Base-by-base conservation (phyloP, 2,329 filamentous ascomycete species). In the Hypoxylon sp. region DNA sequence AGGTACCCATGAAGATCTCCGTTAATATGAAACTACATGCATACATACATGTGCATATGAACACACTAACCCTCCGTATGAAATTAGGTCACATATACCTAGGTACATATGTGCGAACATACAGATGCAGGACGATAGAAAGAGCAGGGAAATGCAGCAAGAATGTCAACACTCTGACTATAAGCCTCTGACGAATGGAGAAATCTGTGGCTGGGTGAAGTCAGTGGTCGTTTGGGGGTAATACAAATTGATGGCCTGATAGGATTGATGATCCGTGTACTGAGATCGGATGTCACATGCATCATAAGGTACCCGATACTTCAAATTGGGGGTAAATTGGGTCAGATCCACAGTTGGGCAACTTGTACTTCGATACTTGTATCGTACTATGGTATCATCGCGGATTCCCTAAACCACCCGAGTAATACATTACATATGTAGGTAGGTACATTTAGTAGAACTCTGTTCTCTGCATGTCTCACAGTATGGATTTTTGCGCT, bases 251-350 rank as follows among this genome's bases (percentile, higher is more conserved):
- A 58, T 60, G 38, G 56, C 25, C 60, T 64, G 46, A 67, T 67
- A 67, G 55, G 60, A n/a, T n/a, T n/a, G n/a, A n/a, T 60, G 64
- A 64, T 65, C 65, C 55, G 25, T 55, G 46, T 63, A 48, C 66
- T 65, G 45, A 68, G 58, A 68, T 68, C 62, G 45, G 38, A 63
- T 65, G 53, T 60, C 50, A 58, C 53, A 60, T 57, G 41, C 46
- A 34, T 51, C 10, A 19, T 36, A n/a, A 46, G 21, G 57, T 68
- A 61, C 3, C 10, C 3, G 23, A 14, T 68, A 68, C 62, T 55
- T 56, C n/a, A 11, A 17, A 30, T 41, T 19, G 13, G 30, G 43
- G 5, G 19, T 38, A 21, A 48, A 23, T 13, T 49, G 32, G 19
- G 10, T 38, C 23, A 32, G 32, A 61, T 45, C 48, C 10, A 21